phyloP scores from a whole-genome alignment of 83 land plant genomes.

The Thuja plicata region DNA sequence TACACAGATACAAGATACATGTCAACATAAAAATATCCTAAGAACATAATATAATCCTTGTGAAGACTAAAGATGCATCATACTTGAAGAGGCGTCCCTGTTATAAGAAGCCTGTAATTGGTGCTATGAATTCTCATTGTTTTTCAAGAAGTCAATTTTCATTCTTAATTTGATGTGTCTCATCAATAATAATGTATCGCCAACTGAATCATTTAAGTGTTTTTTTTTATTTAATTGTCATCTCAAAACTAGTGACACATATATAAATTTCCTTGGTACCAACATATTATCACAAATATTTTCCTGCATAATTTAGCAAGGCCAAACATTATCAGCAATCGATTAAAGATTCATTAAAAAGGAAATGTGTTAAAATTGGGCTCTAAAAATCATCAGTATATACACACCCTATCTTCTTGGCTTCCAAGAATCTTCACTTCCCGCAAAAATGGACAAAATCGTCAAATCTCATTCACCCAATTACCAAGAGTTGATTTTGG shows the following conservation, averaged over 20 bases:
- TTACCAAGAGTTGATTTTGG: conserved; percentile 99
- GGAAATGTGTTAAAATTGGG: not conserved
- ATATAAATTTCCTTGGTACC: conserved; percentile 95
- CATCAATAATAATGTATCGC: conserved; percentile 99
- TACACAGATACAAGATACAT: not conserved
- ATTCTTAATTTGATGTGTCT: conserved; percentile 98
- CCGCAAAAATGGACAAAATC: conserved; percentile 88
- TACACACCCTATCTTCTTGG: conserved; percentile 89
- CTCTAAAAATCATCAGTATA: not conserved
- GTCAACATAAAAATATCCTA: not conserved
- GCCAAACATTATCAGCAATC: not conserved
- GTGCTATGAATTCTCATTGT: conserved; percentile 97
- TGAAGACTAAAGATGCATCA: not conserved
- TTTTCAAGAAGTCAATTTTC: conserved; percentile 94
- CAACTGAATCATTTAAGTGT: no score
- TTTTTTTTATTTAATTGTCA: conserved; percentile 96
- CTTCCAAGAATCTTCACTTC: conserved; percentile 95
- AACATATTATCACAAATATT: conserved; percentile 78
- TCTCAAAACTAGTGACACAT: conserved; percentile 98
- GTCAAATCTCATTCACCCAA: conserved; percentile 96
- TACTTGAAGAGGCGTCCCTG: conserved; percentile 99
- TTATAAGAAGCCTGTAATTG: conserved; percentile 94
- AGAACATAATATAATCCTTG: not conserved
- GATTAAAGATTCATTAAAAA: not conserved
- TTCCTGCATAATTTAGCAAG: conserved; percentile 41